These are phyloP conservation scores for Colletotrichum sp. DNA, from an alignment of 2,329 filamentous ascomycete species.

Conservation along the genomic window DNA sequence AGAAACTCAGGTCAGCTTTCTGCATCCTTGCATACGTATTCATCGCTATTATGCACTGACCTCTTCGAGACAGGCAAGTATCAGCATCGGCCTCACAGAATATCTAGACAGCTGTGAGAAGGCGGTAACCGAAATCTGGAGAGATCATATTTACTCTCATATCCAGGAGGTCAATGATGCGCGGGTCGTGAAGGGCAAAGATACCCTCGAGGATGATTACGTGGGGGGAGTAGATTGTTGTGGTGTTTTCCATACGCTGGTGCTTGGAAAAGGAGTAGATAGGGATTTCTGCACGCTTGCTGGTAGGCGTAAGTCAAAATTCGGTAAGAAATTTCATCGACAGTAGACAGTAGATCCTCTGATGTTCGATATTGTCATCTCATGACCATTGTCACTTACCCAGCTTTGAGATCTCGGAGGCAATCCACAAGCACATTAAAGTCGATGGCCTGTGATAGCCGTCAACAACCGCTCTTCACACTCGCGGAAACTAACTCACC, in stretches of 20 bases:
- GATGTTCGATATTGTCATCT: background rate
- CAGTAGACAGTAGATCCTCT: background rate
- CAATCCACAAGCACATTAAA: slow-evolving; percentile 87
- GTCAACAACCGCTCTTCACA: background rate
- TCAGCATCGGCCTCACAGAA: slow-evolving; percentile 97
- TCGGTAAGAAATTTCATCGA: background rate
- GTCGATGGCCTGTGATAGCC: slow-evolving; percentile 71
- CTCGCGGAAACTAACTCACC: slow-evolving; percentile 28
- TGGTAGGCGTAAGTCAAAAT: slow-evolving; percentile 36
- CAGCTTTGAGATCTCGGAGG: slow-evolving; percentile 84
- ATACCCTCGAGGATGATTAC: slow-evolving; percentile 96
- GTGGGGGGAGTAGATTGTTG: slow-evolving; percentile 93
- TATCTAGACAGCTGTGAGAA: slow-evolving; percentile 58
- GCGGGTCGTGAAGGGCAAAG: slow-evolving; percentile 87
- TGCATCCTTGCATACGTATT: background rate
- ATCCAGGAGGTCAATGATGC: slow-evolving; percentile 86
- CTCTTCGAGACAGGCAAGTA: slow-evolving; percentile 86
- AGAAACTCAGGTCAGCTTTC: slow-evolving; percentile 9
- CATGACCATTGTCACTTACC: slow-evolving; percentile 59
- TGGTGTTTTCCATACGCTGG: slow-evolving; percentile 77
- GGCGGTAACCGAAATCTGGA: background rate
- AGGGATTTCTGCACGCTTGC: slow-evolving; percentile 88
- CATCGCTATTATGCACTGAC: slow-evolving; percentile 52
- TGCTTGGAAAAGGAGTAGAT: slow-evolving; percentile 96
- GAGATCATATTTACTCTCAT: slow-evolving; percentile 71